Conservation (phyloP, 1,284 basidiomycete species). For the Acaromyces ingoldii region DNA sequence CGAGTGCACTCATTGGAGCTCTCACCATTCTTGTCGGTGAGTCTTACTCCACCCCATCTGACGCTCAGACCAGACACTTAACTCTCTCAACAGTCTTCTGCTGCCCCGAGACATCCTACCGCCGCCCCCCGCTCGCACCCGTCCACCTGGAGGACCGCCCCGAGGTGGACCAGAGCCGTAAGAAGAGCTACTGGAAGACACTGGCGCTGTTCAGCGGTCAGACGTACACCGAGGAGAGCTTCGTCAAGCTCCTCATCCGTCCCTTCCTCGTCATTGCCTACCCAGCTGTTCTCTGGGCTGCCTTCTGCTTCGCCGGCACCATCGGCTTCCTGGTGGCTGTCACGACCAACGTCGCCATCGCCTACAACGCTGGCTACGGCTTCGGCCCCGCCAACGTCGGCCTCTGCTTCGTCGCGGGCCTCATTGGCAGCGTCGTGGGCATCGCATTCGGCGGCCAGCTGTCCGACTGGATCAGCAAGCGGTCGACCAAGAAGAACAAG, state of each 20-base stretch:
- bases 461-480: neutral
- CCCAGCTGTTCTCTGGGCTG: slow-evolving; percentile 15
- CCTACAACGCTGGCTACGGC: slow-evolving; percentile 10
- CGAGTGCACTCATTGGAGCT: slow-evolving; percentile 5
- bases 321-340: slow-evolving; percentile 16
- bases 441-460: slow-evolving; percentile 7
- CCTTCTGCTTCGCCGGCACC: slow-evolving; percentile 9
- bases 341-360: slow-evolving; percentile 12
- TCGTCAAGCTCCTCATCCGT: slow-evolving; percentile 7
- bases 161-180: slow-evolving; percentile 6
- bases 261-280: slow-evolving; percentile 8
- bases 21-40: slow-evolving; percentile 9
- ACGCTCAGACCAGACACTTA: neutral
- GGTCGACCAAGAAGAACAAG: neutral
- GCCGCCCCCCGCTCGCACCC: slow-evolving; percentile 1
- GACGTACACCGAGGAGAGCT: slow-evolving; percentile 9
- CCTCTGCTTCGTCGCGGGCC: slow-evolving; percentile 5
- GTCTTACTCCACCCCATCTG: too few species aligned
- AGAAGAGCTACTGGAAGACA: neutral
- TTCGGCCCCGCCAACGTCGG: slow-evolving; percentile 8
- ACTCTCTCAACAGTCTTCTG: slow-evolving; percentile 6
- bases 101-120: slow-evolving; percentile 17
- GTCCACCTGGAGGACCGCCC: slow-evolving; percentile 1
- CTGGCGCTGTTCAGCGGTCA: slow-evolving; percentile 6
- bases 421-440: slow-evolving; percentile 9